Percentiles rank a stretch among this genome's conserved stretches.
Evolutionary conservation across 2,329 filamentous ascomycete genomes (phyloP).

Genomic region (Exophiala sp.): DNA sequence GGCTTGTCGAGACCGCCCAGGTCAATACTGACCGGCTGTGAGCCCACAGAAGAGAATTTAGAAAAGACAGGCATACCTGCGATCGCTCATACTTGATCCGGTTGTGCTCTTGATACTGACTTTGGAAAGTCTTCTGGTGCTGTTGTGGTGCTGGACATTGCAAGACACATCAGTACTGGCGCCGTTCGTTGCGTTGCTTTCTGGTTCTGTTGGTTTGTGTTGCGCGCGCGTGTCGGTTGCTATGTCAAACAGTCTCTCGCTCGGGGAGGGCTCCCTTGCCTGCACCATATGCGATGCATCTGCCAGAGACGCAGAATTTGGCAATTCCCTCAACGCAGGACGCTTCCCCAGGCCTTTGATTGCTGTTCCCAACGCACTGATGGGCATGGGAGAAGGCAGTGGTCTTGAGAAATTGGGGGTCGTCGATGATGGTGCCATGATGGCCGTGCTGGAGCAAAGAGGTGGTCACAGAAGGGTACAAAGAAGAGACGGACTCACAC

Average conservation of each 20-base stretch:
- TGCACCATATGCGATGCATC: slow-evolving; percentile 1
- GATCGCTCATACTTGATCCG: slow-evolving; percentile 7
- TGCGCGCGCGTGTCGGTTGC: neutral
- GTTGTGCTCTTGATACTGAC: slow-evolving; percentile 4
- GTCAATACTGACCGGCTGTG: slow-evolving; percentile 14
- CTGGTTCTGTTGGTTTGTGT: slow-evolving; percentile 9
- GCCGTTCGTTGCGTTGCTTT: slow-evolving; percentile 1
- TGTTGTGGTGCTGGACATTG: slow-evolving; percentile 7
- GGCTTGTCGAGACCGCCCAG: slow-evolving; percentile 18
- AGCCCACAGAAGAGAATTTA: slow-evolving; percentile 10
- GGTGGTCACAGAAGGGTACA: neutral
- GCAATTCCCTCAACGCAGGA: slow-evolving; percentile 4
- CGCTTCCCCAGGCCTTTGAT: slow-evolving; percentile 4
- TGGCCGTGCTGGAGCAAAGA: neutral
- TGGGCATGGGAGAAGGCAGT: slow-evolving; percentile 11
- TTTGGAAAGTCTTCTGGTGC: slow-evolving; percentile 5
- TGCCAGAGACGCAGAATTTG: slow-evolving; percentile 8
- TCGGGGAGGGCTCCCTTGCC: slow-evolving; percentile 5
- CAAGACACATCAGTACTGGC: neutral
- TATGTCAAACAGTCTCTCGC: slow-evolving; percentile 11
- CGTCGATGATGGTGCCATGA: slow-evolving; percentile 15
- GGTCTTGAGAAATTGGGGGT: slow-evolving; percentile 23
- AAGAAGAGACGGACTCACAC: neutral
- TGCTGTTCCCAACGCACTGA: slow-evolving; percentile 2
- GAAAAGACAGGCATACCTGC: slow-evolving; percentile 3